A percentile compares a stretch with the other conserved stretches of the same genome.
Conservation (phyloP, 1,284 basidiomycete genomes). For the Polyporus tsugae region DNA sequence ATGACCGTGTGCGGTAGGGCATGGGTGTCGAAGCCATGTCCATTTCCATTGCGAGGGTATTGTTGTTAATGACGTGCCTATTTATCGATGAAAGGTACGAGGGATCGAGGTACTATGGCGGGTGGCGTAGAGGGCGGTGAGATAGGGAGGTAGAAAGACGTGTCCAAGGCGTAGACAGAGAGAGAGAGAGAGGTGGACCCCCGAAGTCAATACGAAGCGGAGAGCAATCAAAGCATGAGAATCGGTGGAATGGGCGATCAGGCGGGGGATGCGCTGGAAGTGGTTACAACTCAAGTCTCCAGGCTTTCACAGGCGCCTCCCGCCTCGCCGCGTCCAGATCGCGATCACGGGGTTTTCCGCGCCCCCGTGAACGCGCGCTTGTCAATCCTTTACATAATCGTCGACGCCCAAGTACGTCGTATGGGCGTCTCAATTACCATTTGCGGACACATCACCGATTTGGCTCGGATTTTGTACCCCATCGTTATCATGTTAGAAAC, state of each 20-base stretch:
- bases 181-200: not conserved
- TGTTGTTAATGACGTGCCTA: not conserved
- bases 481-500: too few species aligned
- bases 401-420: not conserved
- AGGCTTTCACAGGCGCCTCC: not conserved
- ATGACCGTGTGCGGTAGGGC: conserved; percentile 46
- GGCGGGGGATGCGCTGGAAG: not conserved
- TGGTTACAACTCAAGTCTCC: conserved; percentile 6
- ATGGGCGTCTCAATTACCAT: not conserved
- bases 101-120: not conserved
- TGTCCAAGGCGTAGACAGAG: not conserved
- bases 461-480: too few species aligned
- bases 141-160: not conserved
- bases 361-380: not conserved
- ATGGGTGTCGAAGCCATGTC: conserved; percentile 49
- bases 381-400: not conserved
- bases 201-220: not conserved
- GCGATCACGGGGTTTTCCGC: conserved; percentile 6
- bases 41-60: conserved; percentile 40
- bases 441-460: not conserved
- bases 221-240: conserved; percentile 3
- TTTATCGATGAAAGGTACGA: not conserved
- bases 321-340: conserved; percentile 1
- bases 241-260: not conserved
- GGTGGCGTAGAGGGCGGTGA: not conserved